Percentiles rank a stretch among this genome's conserved stretches.
Evolutionary conservation across 495 filamentous ascomycete genomes (phyloP).

Genomic region (Trichoderma virens): DNA sequence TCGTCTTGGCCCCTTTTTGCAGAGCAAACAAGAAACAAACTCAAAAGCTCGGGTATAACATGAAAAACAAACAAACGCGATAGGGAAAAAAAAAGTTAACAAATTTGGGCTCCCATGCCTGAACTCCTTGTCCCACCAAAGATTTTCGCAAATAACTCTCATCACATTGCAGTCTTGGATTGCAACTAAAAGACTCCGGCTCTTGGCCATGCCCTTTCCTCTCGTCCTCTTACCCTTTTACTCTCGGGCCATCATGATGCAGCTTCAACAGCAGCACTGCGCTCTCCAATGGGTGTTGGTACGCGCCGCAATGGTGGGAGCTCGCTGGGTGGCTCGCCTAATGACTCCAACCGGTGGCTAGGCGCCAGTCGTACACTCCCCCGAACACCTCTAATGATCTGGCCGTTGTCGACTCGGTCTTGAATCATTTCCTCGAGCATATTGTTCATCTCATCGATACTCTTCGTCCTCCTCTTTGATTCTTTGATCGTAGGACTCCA

Average conservation of each 20-base stretch:
- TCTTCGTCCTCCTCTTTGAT: slow-evolving; percentile 48
- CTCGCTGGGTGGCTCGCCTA: slow-evolving; percentile 13
- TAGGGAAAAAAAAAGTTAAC: slow-evolving; percentile 14
- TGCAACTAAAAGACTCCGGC: neutral
- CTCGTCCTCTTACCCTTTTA: neutral
- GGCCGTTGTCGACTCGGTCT: slow-evolving; percentile 66
- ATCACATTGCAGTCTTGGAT: neutral
- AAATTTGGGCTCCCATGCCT: neutral
- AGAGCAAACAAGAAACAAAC: slow-evolving; percentile 10
- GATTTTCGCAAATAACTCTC: neutral
- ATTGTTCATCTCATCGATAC: slow-evolving; percentile 79
- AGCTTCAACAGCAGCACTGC: neutral
- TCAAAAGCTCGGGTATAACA: slow-evolving; percentile 20
- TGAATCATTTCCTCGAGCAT: slow-evolving; percentile 95
- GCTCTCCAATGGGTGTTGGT: slow-evolving; percentile 7
- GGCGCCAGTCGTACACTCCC: slow-evolving; percentile 46
- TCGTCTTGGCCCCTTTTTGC: neutral
- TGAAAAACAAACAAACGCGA: slow-evolving; percentile 12
- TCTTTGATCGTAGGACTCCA: slow-evolving; percentile 11
- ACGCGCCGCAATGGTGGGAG: neutral
- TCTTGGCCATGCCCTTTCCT: neutral
- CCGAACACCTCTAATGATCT: slow-evolving; percentile 50
- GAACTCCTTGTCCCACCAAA: slow-evolving; percentile 3
- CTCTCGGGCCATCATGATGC: neutral
- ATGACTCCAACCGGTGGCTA: slow-evolving; percentile 22